Base-by-base conservation (phyloP, 2,329 filamentous ascomycete genomes). In the Colletotrichum sp. region DNA sequence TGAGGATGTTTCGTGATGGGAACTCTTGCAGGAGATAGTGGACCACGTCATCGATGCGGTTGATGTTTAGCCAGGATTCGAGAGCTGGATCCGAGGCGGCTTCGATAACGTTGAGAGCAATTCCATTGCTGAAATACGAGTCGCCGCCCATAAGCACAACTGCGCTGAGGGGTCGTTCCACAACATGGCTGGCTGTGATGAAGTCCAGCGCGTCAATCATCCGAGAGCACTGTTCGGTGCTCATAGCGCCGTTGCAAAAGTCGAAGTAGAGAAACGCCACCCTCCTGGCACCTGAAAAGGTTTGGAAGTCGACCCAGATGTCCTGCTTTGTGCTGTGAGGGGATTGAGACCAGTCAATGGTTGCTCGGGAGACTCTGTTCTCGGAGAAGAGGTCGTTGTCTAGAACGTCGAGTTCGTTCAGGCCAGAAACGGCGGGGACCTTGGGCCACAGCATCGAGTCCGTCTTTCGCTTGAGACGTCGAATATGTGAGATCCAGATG, bases 221-320 rank as follows among this genome's bases (percentile, higher is more conserved):
- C 11, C 80, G 79, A 15, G 78, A 79, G 75, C 84, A 86, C 69
- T 86, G 82, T 8, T 71, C 73, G 0, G 83, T 85, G 27, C 83
- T 81, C 84, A 86, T 85, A 65, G 84, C 84, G 34, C 84, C 84
- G 68, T 86, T 86, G 78, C 85, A 86, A 66, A 85, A 84, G 66
- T 85, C 79, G 69, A 84, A 86, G 76, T 84, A 82, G n/a, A 86
- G 75, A 67, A 84, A 85, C 1, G 84, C 84, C 8, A 82, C 77
- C 18, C 77, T 79, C 13, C 75, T 69, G 15, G 66, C 58, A 13
- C 78, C 75, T 11, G 78, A 77, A 38, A 81, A 79, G 12, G 76
- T 70, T 16, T 77, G 79, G 54, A 83, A 83, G 33, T 85, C 83
- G 15, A 85, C 77, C 80, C 81, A 84, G 21, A 85, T 78, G 57